Conservation (phyloP, 805 yeast genomes). For the Zygotorulaspora danielsina region DNA sequence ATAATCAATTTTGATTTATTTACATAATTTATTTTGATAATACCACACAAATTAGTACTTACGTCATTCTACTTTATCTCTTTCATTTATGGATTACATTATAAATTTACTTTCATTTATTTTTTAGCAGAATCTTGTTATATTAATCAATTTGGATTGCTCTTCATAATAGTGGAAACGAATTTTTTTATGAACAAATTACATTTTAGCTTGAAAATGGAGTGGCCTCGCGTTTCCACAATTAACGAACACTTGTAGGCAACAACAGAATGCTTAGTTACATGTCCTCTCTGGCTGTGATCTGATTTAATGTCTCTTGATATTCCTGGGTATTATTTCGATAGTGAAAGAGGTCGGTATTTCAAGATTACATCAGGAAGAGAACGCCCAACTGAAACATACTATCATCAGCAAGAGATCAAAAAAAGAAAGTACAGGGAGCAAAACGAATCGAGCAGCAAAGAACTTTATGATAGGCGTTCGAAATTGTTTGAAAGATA, state of each 20-base stretch:
- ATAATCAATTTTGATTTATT: conserved; percentile 31
- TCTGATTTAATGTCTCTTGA: conserved; percentile 20
- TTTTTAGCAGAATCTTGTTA: too few species aligned
- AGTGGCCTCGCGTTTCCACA: too few species aligned
- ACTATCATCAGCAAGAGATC: conserved; percentile 10
- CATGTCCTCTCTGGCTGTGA: too few species aligned
- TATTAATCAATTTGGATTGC: too few species aligned
- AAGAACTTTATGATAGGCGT: conserved; percentile 2
- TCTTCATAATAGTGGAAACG: too few species aligned
- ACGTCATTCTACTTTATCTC: conserved; percentile 1
- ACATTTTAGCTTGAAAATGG: too few species aligned
- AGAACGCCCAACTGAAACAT: conserved; percentile 3
- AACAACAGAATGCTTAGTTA: too few species aligned
- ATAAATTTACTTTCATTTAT: background rate
- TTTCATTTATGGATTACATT: background rate
- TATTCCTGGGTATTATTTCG: conserved; percentile 32
- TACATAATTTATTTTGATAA: conserved; percentile 3
- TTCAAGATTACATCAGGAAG: conserved; percentile 14
- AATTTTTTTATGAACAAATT: too few species aligned
- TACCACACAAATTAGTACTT: conserved; percentile 5
- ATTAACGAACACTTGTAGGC: too few species aligned
- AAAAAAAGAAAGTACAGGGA: conserved; percentile 12
- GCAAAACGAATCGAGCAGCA: conserved; percentile 2
- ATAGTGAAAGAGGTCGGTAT: conserved; percentile 25
- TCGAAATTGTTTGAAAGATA: conserved; percentile 3